A percentile compares a stretch with the other conserved stretches of the same genome.
Conservation (phyloP, 805 yeast genomes). For the Priceomyces haplophilus region DNA sequence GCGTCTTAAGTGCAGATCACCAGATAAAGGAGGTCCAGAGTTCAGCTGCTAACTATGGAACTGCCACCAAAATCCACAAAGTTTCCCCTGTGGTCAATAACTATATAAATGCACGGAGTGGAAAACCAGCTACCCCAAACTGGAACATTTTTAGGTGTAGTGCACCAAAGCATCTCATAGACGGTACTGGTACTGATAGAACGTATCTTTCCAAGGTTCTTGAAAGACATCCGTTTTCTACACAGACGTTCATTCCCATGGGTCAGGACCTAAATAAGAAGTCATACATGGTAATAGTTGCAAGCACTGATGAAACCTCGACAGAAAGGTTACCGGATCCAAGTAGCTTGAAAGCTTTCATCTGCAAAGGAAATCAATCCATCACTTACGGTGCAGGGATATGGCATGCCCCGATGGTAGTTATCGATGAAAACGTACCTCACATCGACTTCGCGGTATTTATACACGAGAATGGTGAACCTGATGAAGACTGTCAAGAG, state of each 20-base stretch:
- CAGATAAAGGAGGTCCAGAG: constrained; percentile 49
- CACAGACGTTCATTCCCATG: constrained; percentile 92
- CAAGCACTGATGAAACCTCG: constrained; percentile 43
- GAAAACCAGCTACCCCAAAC: constrained; percentile 53
- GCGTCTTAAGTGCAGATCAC: constrained; percentile 73
- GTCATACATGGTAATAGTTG: constrained; percentile 81
- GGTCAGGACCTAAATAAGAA: constrained; percentile 50
- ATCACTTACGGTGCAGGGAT: constrained; percentile 82
- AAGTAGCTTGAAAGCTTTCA: constrained; percentile 59
- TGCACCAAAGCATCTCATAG: constrained; percentile 64
- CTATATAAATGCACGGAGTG: constrained; percentile 47
- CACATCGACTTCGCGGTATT: constrained; percentile 80
- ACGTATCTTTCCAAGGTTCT: constrained; percentile 61
- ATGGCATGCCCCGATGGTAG: constrained; percentile 98
- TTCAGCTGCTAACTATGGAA: constrained; percentile 84
- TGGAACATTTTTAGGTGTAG: constrained; percentile 83
- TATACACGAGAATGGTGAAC: constrained; percentile 77
- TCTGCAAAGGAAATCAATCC: constrained; percentile 79
- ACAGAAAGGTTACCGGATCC: constrained; percentile 57
- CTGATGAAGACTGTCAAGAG: constrained; percentile 81
- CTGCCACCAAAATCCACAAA: constrained; percentile 73
- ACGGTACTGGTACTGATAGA: constrained; percentile 10
- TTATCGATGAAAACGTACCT: constrained; percentile 53
- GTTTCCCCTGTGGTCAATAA: constrained; percentile 66
- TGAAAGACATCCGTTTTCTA: constrained; percentile 85